These are phyloP conservation scores for Trametes sanguinea DNA, from an alignment of 768 basidiomycete genomes.

Conservation along the genomic window DNA sequence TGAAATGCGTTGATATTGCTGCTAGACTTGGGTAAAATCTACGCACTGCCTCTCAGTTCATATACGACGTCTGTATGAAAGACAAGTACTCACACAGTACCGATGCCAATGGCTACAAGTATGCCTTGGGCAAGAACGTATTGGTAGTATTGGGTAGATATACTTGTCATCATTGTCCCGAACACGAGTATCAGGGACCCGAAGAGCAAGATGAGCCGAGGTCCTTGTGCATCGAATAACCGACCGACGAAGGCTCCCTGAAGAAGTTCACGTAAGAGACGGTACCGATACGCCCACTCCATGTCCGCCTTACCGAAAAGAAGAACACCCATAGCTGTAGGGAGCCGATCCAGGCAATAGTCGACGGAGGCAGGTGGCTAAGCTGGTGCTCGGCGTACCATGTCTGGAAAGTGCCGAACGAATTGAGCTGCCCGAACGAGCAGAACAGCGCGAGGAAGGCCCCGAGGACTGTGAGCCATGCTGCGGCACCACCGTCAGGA, in stretches of 20 bases:
- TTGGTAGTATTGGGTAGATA: conserved; percentile 58
- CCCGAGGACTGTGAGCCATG: conserved; percentile 59
- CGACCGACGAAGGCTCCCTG: conserved; percentile 65
- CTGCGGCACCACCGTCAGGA: conserved; percentile 34
- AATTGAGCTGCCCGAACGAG: conserved; percentile 70
- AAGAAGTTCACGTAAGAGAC: too few species aligned
- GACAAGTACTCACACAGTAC: conserved; percentile 54
- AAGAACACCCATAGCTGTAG: conserved; percentile 72
- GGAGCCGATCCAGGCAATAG: conserved; percentile 70
- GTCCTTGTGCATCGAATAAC: conserved; percentile 63
- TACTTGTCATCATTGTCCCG: conserved; percentile 60
- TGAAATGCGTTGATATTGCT: conserved; percentile 67
- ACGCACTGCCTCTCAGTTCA: conserved; percentile 12
- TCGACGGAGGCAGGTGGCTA: conserved; percentile 48
- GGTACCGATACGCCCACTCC: not conserved
- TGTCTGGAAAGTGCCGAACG: conserved; percentile 72
- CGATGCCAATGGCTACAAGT: conserved; percentile 64
- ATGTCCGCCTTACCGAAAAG: conserved; percentile 51
- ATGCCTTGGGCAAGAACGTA: conserved; percentile 64
- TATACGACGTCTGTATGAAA: not conserved
- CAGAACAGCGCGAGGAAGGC: conserved; percentile 67
- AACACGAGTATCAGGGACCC: conserved; percentile 51
- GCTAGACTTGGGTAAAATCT: conserved; percentile 73
- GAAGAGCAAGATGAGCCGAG: conserved; percentile 48
- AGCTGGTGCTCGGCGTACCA: conserved; percentile 69